Evolutionary conservation across 2,329 filamentous ascomycete genomes (phyloP).

Genomic region (Colletotrichum sp.): DNA sequence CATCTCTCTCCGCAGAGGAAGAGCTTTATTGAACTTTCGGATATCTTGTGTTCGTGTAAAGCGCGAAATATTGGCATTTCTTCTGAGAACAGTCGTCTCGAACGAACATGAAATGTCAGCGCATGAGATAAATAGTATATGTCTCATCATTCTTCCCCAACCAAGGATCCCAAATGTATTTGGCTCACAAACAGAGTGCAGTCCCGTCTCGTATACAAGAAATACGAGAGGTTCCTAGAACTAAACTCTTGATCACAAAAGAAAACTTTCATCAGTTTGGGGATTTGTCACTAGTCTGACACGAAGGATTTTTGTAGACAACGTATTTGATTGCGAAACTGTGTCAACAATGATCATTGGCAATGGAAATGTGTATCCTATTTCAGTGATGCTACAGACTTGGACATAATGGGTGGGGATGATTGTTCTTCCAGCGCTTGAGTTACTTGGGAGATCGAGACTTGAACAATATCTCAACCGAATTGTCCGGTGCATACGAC

Average conservation of each 20-base stretch:
- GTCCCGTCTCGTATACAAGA: fast-evolving
- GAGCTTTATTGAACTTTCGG: fast-evolving
- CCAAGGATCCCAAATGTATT: fast-evolving
- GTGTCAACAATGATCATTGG: fast-evolving
- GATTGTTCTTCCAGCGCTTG: neutral
- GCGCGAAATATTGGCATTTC: fast-evolving
- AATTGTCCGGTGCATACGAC: neutral
- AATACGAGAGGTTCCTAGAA: fast-evolving
- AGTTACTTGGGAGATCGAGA: neutral
- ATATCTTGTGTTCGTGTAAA: fast-evolving
- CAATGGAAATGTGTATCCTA: neutral
- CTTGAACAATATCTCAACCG: neutral
- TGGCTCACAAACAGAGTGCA: fast-evolving
- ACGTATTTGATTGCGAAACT: neutral
- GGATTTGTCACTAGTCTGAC: neutral
- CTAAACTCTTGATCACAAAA: neutral
- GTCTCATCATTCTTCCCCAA: fast-evolving
- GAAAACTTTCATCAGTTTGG: fast-evolving
- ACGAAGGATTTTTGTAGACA: no score
- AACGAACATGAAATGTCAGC: fast-evolving
- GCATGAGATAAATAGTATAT: fast-evolving
- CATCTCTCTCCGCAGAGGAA: fast-evolving
- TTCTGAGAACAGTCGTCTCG: neutral
- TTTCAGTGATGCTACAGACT: neutral
- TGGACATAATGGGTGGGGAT: neutral